These are phyloP conservation scores for Selenicereus undatus DNA, from an alignment of 148 eudicot genomes.

Conservation along the genomic window DNA sequence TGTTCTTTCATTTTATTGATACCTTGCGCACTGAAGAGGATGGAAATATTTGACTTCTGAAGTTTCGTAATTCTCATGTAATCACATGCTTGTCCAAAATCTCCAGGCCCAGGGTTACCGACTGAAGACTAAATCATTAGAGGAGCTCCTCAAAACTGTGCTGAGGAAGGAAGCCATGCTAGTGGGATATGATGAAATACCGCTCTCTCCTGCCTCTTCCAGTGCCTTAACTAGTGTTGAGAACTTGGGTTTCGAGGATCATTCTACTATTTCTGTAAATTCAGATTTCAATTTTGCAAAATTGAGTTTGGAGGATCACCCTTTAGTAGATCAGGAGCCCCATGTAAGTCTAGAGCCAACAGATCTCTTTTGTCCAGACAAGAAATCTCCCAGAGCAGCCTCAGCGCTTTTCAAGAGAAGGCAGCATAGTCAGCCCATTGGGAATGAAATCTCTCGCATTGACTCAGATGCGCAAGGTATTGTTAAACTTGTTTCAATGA, in stretches of 20 bases:
- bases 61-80: no score
- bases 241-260: constrained; percentile 27
- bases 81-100: constrained; percentile 13
- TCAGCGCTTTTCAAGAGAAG: constrained; percentile 17
- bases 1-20: background rate
- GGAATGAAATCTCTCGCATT: constrained; percentile 1
- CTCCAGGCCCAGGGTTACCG: constrained; percentile 74
- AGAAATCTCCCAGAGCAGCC: constrained; percentile 22
- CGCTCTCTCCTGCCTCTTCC: constrained; percentile 36
- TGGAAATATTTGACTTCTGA: background rate
- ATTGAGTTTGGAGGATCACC: constrained; percentile 28
- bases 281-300: constrained; percentile 16
- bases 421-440: constrained; percentile 20
- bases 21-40: background rate
- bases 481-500: background rate
- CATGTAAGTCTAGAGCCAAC: background rate
- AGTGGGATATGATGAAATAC: constrained; percentile 80
- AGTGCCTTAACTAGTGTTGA: constrained; percentile 22
- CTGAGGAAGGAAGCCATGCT: constrained; percentile 53
- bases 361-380: constrained; percentile 2
- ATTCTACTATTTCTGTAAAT: constrained; percentile 21
- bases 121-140: constrained; percentile 53
- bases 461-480: constrained; percentile 27
- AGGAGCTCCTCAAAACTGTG: constrained; percentile 54
- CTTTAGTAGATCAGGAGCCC: constrained; percentile 16